Base-by-base conservation (phyloP, 1,139 yeast genomes). In the Tardiomyces digboiensis region DNA sequence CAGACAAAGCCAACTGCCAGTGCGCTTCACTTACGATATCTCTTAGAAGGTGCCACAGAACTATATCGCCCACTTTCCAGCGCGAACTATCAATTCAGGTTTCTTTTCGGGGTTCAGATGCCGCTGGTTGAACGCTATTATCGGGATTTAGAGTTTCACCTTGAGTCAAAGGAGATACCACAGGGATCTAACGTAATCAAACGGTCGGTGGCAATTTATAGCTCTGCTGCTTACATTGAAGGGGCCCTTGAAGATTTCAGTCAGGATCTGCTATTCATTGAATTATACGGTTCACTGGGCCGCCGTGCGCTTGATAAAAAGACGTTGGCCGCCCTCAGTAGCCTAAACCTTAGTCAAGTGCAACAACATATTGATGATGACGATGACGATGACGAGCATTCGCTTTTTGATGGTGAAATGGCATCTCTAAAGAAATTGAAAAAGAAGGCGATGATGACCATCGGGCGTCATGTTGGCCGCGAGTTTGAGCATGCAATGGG, bases 71-170 rank as follows among this genome's bases (percentile, higher is more conserved):
- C 80, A 13, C 62, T 80, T 45, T 70, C 72, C 19, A 68, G 84
- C 21, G 75, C 77, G 38, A 77, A 76, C 46, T 82, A 76, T 55
- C 86, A 87, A 55, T 66, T 85, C 44, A 74, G 77, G 54, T 81
- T 82, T 46, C 75, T 85, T 21, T 76, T 85, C 8, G 78, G 77
- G 21, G 78, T 87, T 33, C 95, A 87, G 58, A 62, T 87, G 41
- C 71, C 70, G 26, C 60, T 88, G 39, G 59, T 87, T 20, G 82
- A 82, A 45, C 67, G 67, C 37, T 88, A 84, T 56, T 71, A 72
- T 46, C 73, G 71, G 3, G 68, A 74, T 23, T 59, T 87, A 18
- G 59, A 66, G 19, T 69, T 68, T 38, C 68, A 76, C 14, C 66
- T 73, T 44, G 64, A 68, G 45, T 5, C 33, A 4, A 26, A 26